A percentile compares a stretch with the other conserved stretches of the same genome.
phyloP scores from a whole-genome alignment of 2,329 filamentous ascomycete genomes.

The Trichoderma sp. region DNA sequence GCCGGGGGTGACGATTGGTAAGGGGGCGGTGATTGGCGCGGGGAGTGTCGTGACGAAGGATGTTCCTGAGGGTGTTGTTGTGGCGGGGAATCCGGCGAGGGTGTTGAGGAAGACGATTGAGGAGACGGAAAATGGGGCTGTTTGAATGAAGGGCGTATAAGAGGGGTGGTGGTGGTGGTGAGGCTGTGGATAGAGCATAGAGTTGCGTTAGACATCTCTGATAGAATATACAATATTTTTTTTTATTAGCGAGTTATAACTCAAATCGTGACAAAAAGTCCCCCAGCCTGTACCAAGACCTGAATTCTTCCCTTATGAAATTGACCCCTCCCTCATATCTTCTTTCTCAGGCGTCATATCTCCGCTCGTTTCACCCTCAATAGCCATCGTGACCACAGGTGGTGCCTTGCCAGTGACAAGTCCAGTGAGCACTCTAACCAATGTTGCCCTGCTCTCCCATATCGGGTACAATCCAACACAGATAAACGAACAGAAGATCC shows the following conservation, averaged over 20 bases:
- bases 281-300: background rate
- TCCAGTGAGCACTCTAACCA: slow-evolving; percentile 16
- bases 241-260: background rate
- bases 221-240: background rate
- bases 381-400: background rate
- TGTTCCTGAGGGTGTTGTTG: slow-evolving; percentile 58
- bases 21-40: slow-evolving; percentile 71
- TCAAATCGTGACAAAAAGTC: background rate
- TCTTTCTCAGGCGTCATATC: slow-evolving; percentile 10
- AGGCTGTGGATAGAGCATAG: background rate
- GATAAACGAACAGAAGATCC: slow-evolving; percentile 68
- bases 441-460: slow-evolving; percentile 70
- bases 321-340: slow-evolving; percentile 4
- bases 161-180: background rate
- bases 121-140: background rate
- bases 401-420: slow-evolving; percentile 14
- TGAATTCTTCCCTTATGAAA: background rate
- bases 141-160: background rate
- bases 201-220: background rate
- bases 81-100: slow-evolving; percentile 66
- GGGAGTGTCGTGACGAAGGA: slow-evolving; percentile 80
- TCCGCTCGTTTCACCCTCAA: background rate
- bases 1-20: slow-evolving; percentile 75
- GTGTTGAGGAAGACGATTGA: slow-evolving; percentile 47
- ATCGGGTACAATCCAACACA: slow-evolving; percentile 80